Evolutionary conservation across 164 flowering plant genomes (phyloP).

Genomic region (Akebia trifoliata): DNA sequence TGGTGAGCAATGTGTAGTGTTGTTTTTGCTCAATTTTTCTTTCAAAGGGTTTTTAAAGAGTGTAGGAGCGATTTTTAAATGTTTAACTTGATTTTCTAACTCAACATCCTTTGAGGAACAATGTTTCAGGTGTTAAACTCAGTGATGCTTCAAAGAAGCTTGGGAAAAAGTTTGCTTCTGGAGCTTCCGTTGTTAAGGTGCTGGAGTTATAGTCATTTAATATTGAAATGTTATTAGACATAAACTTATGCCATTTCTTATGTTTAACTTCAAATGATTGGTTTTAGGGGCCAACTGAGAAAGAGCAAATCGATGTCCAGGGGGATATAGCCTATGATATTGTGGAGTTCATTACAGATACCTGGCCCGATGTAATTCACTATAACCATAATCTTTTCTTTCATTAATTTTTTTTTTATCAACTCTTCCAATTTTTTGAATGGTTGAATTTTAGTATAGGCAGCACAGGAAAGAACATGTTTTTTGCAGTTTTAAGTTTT

Average conservation of each 20-base stretch:
- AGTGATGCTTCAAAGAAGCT: constrained; percentile 97
- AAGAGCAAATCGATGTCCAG: constrained; percentile 98
- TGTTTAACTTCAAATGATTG: constrained; percentile 11
- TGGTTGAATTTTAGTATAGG: too few relatives aligned
- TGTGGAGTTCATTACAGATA: constrained; percentile 85
- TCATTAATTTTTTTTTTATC: not conserved
- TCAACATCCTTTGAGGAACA: not conserved
- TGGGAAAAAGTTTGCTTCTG: constrained; percentile 99
- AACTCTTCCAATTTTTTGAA: not conserved
- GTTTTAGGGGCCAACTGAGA: constrained; percentile 87
- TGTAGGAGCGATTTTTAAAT: not conserved
- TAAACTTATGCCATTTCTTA: not conserved
- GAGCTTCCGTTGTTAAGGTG: constrained; percentile 99
- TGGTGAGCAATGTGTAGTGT: constrained; percentile 42
- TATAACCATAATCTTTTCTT: constrained; percentile 6
- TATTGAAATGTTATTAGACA: not conserved
- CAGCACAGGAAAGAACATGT: too few relatives aligned
- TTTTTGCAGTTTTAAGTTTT: too few relatives aligned
- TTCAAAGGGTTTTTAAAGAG: not conserved
- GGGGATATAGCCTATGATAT: constrained; percentile 88
- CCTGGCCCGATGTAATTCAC: constrained; percentile 85
- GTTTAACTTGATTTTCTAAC: not conserved
- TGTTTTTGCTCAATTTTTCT: not conserved
- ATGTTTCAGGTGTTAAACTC: constrained; percentile 76
- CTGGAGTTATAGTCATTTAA: not conserved